Percentiles rank a stretch among this genome's conserved stretches.
Conservation (phyloP, 768 basidiomycete species). For the Rhizopogon vinicolor region DNA sequence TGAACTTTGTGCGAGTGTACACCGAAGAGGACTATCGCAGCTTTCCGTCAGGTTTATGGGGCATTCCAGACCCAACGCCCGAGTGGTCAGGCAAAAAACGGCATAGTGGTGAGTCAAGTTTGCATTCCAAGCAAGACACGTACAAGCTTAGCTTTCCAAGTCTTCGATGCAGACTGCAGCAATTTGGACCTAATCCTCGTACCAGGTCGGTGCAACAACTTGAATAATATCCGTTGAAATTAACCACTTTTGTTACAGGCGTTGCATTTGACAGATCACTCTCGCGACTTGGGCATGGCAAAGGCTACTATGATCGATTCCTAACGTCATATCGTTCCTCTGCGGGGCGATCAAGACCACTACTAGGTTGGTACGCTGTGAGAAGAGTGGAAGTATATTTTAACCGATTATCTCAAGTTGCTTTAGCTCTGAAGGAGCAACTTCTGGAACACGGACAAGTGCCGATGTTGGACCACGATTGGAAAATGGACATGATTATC, state of each 20-base stretch:
- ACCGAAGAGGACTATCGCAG: constrained; percentile 51
- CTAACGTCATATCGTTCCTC: constrained; percentile 46
- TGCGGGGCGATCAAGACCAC: constrained; percentile 40
- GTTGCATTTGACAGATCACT: constrained; percentile 70
- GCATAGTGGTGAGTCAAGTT: constrained; percentile 41
- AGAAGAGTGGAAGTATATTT: constrained; percentile 7
- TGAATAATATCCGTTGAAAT: neutral
- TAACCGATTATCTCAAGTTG: constrained; percentile 40
- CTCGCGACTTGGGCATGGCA: constrained; percentile 76
- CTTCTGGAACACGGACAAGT: constrained; percentile 46
- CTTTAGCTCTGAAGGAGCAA: constrained; percentile 60
- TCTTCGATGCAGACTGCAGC: constrained; percentile 29
- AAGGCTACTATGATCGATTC: constrained; percentile 80
- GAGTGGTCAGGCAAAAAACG: constrained; percentile 42
- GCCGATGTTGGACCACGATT: constrained; percentile 54
- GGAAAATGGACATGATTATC: constrained; percentile 59
- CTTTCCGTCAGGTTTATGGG: constrained; percentile 65
- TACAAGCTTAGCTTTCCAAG: constrained; percentile 11
- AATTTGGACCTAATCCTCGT: constrained; percentile 60
- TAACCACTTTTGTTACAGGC: constrained; percentile 33
- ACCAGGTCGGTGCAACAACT: constrained; percentile 44
- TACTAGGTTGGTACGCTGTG: constrained; percentile 46
- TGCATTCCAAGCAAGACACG: constrained; percentile 1
- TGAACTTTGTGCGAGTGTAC: constrained; percentile 67
- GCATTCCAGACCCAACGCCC: constrained; percentile 61